These are phyloP conservation scores for Boletellus ananas DNA, from an alignment of 768 basidiomycete genomes.

Conservation along the genomic window DNA sequence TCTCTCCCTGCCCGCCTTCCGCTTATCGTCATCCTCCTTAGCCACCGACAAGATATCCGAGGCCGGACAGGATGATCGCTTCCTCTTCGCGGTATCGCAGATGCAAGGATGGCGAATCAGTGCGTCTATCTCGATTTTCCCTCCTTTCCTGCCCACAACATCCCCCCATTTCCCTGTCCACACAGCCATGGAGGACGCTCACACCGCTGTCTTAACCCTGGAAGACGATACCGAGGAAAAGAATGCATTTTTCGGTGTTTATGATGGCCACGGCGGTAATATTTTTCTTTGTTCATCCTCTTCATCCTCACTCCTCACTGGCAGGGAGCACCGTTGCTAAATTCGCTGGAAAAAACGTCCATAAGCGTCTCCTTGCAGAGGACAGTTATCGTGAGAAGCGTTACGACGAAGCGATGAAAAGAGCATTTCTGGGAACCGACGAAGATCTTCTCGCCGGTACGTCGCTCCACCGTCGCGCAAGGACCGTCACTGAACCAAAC, in stretches of 20 bases:
- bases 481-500: conserved; percentile 2
- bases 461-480: conserved; percentile 20
- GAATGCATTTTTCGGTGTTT: conserved; percentile 92
- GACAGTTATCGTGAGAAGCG: conserved; percentile 66
- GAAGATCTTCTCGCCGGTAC: conserved; percentile 86
- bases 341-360: conserved; percentile 82
- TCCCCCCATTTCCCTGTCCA: not conserved
- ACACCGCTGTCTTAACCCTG: conserved; percentile 69
- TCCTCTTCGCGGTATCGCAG: conserved; percentile 78
- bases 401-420: conserved; percentile 77
- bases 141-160: not conserved
- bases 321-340: conserved; percentile 79
- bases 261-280: conserved; percentile 96
- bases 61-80: conserved; percentile 65
- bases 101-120: conserved; percentile 99
- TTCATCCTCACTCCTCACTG: conserved; percentile 2
- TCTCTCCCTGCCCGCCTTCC: not conserved
- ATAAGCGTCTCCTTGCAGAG: conserved; percentile 70
- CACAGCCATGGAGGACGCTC: conserved; percentile 96
- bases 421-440: conserved; percentile 90
- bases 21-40: conserved; percentile 31
- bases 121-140: conserved; percentile 43
- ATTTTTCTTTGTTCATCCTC: not conserved
- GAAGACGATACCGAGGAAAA: conserved; percentile 45
- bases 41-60: conserved; percentile 82